Evolutionary conservation across 805 yeast species (phyloP).

Genomic region (Kodamaea kaohsiungensis): DNA sequence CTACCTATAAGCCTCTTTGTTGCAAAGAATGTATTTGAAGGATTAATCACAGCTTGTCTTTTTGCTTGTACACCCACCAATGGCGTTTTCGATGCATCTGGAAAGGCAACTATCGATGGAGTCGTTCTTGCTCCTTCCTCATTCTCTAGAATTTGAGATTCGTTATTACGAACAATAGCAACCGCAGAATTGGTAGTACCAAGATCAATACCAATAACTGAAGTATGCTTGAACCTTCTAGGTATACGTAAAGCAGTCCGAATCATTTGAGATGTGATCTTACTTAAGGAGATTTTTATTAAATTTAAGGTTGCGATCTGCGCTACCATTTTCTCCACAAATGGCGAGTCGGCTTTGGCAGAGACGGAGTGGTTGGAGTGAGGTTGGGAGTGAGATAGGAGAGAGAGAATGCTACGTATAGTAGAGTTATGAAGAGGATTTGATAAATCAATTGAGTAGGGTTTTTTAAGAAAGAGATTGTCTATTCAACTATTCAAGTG

Average conservation of each 20-base stretch:
- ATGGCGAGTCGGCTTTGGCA: background rate
- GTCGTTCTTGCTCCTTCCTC: constrained; percentile 80
- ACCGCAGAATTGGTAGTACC: constrained; percentile 90
- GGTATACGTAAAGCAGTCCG: background rate
- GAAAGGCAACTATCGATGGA: constrained; percentile 74
- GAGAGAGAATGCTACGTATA: no score
- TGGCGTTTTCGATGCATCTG: constrained; percentile 25
- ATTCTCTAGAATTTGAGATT: constrained; percentile 68
- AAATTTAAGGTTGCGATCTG: background rate
- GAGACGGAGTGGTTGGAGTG: no score
- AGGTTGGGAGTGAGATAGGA: no score
- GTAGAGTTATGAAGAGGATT: no score
- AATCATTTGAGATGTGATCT: background rate
- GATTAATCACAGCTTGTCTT: constrained; percentile 74
- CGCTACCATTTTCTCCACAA: background rate
- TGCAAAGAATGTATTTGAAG: constrained; percentile 77
- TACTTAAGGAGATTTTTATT: background rate
- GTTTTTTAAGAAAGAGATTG: no score
- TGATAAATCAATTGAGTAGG: no score
- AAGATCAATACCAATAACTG: constrained; percentile 75
- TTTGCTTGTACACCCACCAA: constrained; percentile 72
- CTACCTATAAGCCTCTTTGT: constrained; percentile 82
- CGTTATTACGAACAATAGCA: constrained; percentile 67
- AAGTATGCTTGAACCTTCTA: constrained; percentile 5
- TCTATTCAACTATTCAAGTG: no score